Conservation (phyloP, 2,329 filamentous ascomycete genomes). For the Elsinoe fawcettii region DNA sequence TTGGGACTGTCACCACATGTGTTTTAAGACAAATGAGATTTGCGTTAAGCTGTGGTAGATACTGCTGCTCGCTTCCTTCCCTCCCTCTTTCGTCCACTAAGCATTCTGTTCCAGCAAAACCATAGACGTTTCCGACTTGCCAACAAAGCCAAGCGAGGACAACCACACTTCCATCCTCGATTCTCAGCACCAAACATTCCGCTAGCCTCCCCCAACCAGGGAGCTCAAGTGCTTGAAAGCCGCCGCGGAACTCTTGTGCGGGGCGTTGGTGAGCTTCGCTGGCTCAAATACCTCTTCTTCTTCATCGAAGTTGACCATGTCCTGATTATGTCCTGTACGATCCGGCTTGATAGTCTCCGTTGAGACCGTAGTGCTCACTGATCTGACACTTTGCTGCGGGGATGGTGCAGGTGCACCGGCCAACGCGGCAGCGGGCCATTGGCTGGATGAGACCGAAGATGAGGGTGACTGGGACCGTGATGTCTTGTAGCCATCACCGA, state of each 20-base stretch:
- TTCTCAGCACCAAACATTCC: no score
- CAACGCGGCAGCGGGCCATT: neutral
- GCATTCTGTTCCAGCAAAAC: no score
- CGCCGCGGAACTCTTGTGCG: neutral
- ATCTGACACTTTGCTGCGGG: neutral
- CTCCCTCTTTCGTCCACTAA: neutral
- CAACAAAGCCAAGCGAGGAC: neutral
- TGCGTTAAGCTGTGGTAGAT: neutral
- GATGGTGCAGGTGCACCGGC: neutral
- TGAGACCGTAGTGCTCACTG: neutral
- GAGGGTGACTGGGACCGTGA: neutral
- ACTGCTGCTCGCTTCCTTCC: neutral
- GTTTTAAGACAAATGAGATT: neutral
- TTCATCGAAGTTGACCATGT: neutral
- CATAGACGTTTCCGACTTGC: neutral
- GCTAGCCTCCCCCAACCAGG: neutral
- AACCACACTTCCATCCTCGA: no score
- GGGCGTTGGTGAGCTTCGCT: neutral
- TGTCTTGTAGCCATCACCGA: neutral
- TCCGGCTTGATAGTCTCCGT: neutral
- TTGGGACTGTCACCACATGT: neutral
- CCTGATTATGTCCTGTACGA: neutral
- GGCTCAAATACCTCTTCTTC: slow-evolving; percentile 4
- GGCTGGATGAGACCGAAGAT: neutral
- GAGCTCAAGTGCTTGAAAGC: slow-evolving; percentile 6